Evolutionary conservation across 148 eudicot species (phyloP), one percentile per base, ranked within the genome.

Genomic region (Vaccinium myrtillus): DNA sequence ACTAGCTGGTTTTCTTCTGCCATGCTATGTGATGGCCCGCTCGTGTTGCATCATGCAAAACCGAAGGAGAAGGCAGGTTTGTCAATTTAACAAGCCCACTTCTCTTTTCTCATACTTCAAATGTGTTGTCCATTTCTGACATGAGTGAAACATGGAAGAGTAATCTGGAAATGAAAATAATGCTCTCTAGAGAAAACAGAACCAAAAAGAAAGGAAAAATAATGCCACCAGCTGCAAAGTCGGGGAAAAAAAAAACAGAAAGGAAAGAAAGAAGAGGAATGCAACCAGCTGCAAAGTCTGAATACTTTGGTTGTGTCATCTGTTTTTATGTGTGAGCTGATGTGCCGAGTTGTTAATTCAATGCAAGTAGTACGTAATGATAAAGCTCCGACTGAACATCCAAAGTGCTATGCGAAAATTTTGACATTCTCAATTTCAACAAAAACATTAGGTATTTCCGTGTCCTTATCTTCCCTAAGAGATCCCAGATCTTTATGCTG

Each of bases 1-100:
- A 85, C 87, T 94, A 75, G 94, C 94, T 82, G 98, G 94, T 80
- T 90, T 94, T 90, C 91, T 94, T 85, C 91, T 94, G 58, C 98
- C 95, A 10, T 94, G 98, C 90, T 94, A 91, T 79, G 98, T 89
- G 19, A 84, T 94, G 86, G 94, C 84, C 51, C 91, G 95, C 59
- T 90, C 92, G 8, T 94, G 95, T 90, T 91, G 89, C 83, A 86
- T 91, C 67, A 71, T 91, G 69, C 92, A 90, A 81, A 84, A 89
- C 82, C 91, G 90, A 85, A 88, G 95, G 86, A 89, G 94, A 56
- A 87, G 98, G 81, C 94, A 93, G 94, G 95, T 93, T 81, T 32
- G 75, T 75, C 25, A 25, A 18, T 19, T 27, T 51, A 15, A 8
- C 49, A 21, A 4, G 53, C 51, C 80, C 81, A 27, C 63, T 71